phyloP scores from a whole-genome alignment of 441 rosid genomes.

The Pelargonium citronellum region DNA sequence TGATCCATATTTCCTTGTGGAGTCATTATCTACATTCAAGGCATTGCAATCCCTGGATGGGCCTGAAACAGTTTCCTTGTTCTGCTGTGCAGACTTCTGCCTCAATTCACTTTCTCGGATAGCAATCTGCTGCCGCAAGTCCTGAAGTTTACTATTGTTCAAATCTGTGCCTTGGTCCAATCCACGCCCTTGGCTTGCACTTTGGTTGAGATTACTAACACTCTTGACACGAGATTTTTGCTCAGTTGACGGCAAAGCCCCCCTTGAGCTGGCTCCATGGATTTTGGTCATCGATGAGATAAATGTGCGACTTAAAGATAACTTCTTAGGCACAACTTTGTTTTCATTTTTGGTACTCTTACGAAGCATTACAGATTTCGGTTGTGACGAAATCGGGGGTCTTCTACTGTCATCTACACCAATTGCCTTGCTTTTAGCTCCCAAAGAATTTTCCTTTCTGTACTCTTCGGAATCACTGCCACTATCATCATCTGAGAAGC shows the following conservation, averaged over 20 bases:
- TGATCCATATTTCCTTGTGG: conserved; percentile 32
- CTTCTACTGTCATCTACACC: conserved; percentile 31
- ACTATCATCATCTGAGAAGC: conserved; percentile 84
- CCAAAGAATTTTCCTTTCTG: conserved; percentile 23
- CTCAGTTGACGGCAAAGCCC: conserved; percentile 31
- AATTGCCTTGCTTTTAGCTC: conserved; percentile 30
- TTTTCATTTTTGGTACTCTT: conserved; percentile 33
- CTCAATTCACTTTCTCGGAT: conserved; percentile 72
- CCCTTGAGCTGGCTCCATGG: conserved; percentile 38
- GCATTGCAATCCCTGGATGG: conserved; percentile 23
- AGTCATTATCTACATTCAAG: conserved; percentile 29
- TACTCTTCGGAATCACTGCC: conserved; percentile 65
- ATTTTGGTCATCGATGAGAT: conserved; percentile 30
- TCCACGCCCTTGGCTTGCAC: conserved; percentile 37
- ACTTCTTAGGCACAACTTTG: conserved; percentile 40
- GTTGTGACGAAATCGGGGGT: conserved; percentile 27
- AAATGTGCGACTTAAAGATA: conserved; percentile 38
- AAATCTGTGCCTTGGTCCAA: conserved; percentile 38
- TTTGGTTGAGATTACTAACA: conserved; percentile 31
- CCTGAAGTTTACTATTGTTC: conserved; percentile 51
- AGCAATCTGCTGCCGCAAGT: conserved; percentile 89
- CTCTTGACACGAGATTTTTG: conserved; percentile 37
- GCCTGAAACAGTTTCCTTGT: conserved; percentile 41
- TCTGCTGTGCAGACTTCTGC: conserved; percentile 59
- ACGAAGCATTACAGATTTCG: conserved; percentile 32